Evolutionary conservation across 2,329 filamentous ascomycete species (phyloP), one percentile per base, ranked within the genome.

Genomic region (Colletotrichum sp.): DNA sequence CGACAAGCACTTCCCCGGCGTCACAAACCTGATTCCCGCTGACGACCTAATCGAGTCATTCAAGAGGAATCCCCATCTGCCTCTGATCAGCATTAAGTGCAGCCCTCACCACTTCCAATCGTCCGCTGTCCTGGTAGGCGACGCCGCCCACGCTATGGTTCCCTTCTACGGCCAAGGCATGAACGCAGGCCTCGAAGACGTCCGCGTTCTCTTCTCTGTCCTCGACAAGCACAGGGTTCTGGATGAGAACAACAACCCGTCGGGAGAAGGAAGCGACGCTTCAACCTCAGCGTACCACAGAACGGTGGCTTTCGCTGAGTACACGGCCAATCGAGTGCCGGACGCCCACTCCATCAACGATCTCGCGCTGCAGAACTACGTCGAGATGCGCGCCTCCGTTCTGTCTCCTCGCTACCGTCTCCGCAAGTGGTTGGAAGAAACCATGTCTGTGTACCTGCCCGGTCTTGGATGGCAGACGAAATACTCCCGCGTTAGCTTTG

Each of bases 111-210:
- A 98, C 86, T 95, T 92, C 86, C 89, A 87, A 66, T 92, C 92
- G 28, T 94, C 93, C 1, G 95, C 91, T 36, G 95, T 98, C 76
- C 95, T 99, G 65, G 83, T 99, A 44, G 97, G 97, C 75, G 97
- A 99, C 83, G 96, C 97, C 9, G 96, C 97, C 0, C 97, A 99
- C 83, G 97, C 98, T 73, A 98, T 99, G 93, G 96, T 99, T 0
- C 97, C 97, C 0, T 99, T 99, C 85, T 99, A 99, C 84, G 97
- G 97, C 0, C 97, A 99, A 84, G 97, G 97, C 49, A 98, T 99
- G 93, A 99, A 99, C 82, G 95, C 97, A 1, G 97, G 97, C 1
- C 91, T 99, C 57, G 97, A 99, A 86, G 96, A 98, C 81, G 96
- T 99, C 15, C 93, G 94, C 9, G 93, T 98, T 7, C 90, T 99